A percentile compares a stretch with the other conserved stretches of the same genome.
Conservation (phyloP, 208 protist species). For the Trypanosoma boissoni region DNA sequence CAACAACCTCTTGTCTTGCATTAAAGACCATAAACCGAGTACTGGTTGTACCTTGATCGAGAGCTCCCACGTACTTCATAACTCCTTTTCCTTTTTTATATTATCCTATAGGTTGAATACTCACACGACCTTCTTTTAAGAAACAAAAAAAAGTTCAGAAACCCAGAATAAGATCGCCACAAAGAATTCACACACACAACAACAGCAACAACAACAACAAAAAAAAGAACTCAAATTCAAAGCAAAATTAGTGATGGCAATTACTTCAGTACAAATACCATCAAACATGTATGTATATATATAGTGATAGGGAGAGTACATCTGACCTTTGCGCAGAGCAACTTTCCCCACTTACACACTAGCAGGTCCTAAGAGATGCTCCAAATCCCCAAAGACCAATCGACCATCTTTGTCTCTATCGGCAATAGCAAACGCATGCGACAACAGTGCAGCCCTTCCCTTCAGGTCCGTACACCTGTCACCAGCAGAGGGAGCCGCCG, state of each 20-base stretch:
- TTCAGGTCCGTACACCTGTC: background rate
- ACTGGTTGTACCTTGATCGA: constrained; percentile 96
- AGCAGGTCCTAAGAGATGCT: constrained; percentile 24
- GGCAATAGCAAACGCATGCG: constrained; percentile 51
- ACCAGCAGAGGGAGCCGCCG: background rate
- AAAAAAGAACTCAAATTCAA: background rate
- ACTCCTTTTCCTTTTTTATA: constrained; percentile 27
- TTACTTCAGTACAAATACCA: background rate
- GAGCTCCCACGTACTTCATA: constrained; percentile 79
- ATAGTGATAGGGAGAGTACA: background rate
- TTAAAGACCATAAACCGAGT: constrained; percentile 94
- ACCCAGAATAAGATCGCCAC: background rate
- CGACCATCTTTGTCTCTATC: constrained; percentile 55
- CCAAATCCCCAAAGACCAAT: constrained; percentile 48
- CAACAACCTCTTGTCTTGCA: constrained; percentile 47
- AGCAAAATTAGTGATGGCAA: background rate
- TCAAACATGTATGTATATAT: background rate
- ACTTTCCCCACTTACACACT: no score
- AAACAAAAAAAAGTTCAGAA: constrained; percentile 36
- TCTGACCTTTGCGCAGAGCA: background rate
- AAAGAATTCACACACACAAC: background rate
- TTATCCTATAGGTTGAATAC: constrained; percentile 29
- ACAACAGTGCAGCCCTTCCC: constrained; percentile 17
- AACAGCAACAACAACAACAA: background rate
- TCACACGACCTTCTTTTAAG: constrained; percentile 19